Evolutionary conservation across 2,329 filamentous ascomycete species (phyloP), one percentile per base, ranked within the genome.

Genomic region (Neofusicoccum cordaticola): DNA sequence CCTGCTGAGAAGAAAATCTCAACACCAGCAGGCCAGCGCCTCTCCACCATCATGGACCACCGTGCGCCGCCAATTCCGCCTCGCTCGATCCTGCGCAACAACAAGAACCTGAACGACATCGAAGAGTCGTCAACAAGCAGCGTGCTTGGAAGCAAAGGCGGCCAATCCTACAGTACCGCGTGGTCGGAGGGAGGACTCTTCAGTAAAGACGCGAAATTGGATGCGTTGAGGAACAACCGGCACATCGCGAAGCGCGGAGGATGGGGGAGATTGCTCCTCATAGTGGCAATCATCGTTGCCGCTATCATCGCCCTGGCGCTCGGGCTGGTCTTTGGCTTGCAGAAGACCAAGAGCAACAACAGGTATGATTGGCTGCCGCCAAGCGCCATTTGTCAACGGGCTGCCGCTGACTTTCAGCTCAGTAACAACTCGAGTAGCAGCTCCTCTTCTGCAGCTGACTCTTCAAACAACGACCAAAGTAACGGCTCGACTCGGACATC

Each of bases 301-400:
- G 63, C 75, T 7, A 72, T 78, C n/a, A 67, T 79, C 57, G 71
- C 80, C n/a, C 58, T 79, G 39, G 70, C 77, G 3, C 73, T 78
- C 11, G 77, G 75, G 6, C 47, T 79, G 13, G 79, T 73, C 1
- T 68, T 83, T 1, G 81, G 81, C 4, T 63, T 83, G 68, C 75
- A 74, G 67, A 76, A 77, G 41, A 60, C 56, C n/a, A 66, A 71
- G 13, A 63, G 15, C 51, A 31, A 35, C 22, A 60, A 22, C 42
- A 63, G 63, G 67, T 67, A 65, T 31, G 66, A 34, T 34, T 37
- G 45, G 44, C 35, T 41, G 4, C 37, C 37, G 8, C 41, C 17
- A 44, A 31, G 15, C 5, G 31, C 9, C 15, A 37, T 22, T 47
- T 17, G 19, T 15, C 37, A 42, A 47, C 11, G n/a, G 2, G 2